Base-by-base conservation (phyloP, 2,329 filamentous ascomycete species). In the Nemania sp. region DNA sequence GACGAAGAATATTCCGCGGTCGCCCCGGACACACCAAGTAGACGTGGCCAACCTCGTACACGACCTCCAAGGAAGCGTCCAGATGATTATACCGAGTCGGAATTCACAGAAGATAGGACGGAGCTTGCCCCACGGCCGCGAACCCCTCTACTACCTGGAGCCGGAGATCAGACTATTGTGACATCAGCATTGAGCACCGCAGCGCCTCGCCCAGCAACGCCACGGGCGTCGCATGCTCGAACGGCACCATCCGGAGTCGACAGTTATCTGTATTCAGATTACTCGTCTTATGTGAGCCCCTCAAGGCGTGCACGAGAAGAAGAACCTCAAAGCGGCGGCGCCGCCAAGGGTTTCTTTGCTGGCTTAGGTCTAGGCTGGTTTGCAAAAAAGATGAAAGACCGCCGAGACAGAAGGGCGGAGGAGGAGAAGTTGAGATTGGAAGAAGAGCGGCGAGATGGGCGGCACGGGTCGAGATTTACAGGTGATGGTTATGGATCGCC, bases 291-390 rank as follows among this genome's bases (percentile, higher is more conserved):
- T 69, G 82, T 86, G 49, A 92, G 87, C 70, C 89, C 88, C 13
- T 93, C 90, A 52, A 84, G 85, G 62, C 86, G 87, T 52, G 83
- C 84, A 27, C 75, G 81, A 13, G 82, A 83, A 7, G 80, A 84
- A 38, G 76, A 73, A 62, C 81, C 62, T 79, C 81, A 63, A 38
- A 74, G 79, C 13, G 85, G 79, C 13, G 85, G 86, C 0, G 79
- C 84, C n/a, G 85, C 84, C 24, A 88, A 90, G 71, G 87, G 87
- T 0, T 73, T 89, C 15, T 75, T 90, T 57, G 89, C 87, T 8
- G 84, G 89, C 1, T 79, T 93, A 27, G 91, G 91, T 1, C 82
- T 91, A 38, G 92, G 91, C 8, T 92, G 90, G 82, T 81, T 94
- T 55, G 87, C 88, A 6, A 90, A 87, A 80, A 87, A 88, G 77